These are phyloP conservation scores for Colletotrichum sp. DNA, from an alignment of 2,329 filamentous ascomycete genomes.

Conservation along the genomic window DNA sequence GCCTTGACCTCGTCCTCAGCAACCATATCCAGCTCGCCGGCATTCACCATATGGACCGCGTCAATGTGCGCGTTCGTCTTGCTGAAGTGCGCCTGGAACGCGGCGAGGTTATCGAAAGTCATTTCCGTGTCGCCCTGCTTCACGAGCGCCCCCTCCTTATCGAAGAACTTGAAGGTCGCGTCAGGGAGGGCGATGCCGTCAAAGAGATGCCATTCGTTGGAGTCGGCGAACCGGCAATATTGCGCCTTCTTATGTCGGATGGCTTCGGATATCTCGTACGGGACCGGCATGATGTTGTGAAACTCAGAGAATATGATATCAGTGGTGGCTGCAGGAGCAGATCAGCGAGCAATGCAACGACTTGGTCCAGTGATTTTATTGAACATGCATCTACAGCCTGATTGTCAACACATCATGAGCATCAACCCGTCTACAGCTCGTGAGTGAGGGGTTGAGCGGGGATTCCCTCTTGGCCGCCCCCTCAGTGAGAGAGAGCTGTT, in stretches of 20 bases:
- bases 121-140: neutral
- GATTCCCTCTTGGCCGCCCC: neutral
- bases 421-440: neutral
- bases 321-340: neutral
- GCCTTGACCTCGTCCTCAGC: slow-evolving; percentile 19
- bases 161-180: slow-evolving; percentile 4
- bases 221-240: slow-evolving; percentile 21
- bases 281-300: neutral
- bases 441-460: neutral
- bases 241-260: slow-evolving; percentile 21
- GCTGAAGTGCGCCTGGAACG: slow-evolving; percentile 1
- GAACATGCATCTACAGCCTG: neutral
- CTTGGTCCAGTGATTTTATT: neutral
- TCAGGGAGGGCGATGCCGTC: slow-evolving; percentile 12
- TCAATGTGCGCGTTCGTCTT: neutral
- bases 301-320: neutral
- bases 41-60: neutral
- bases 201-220: slow-evolving; percentile 7
- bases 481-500: neutral
- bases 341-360: neutral
- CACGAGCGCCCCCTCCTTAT: neutral
- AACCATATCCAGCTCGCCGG: slow-evolving; percentile 5
- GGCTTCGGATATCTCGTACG: slow-evolving; percentile 10
- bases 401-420: neutral
- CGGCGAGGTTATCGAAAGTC: neutral